phyloP scores from a whole-genome alignment of 2,329 filamentous ascomycete species.

The Calonectria leucothoes region DNA sequence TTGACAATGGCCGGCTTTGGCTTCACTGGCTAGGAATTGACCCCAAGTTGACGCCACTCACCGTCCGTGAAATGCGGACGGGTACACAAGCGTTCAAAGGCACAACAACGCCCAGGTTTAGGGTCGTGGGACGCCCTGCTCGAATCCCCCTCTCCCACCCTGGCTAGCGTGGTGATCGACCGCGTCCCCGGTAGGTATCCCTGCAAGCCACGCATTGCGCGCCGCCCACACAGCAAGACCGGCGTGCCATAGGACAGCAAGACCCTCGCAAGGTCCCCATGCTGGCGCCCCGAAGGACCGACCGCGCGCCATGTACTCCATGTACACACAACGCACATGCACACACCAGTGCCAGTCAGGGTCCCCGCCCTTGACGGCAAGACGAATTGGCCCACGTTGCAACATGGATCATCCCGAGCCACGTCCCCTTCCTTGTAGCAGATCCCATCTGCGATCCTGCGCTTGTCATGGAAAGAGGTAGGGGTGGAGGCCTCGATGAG shows the following conservation, averaged over 20 bases:
- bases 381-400: conserved; percentile 11
- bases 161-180: conserved; percentile 40
- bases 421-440: conserved; percentile 22
- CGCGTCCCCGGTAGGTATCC: conserved; percentile 30
- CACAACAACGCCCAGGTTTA: neutral
- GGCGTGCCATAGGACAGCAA: neutral
- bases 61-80: neutral
- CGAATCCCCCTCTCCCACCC: conserved; percentile 16
- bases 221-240: neutral
- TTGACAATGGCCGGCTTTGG: neutral
- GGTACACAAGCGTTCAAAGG: conserved; percentile 1
- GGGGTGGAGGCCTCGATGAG: neutral
- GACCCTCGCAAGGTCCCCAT: neutral
- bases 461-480: conserved; percentile 2
- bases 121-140: neutral
- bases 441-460: conserved; percentile 30
- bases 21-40: neutral
- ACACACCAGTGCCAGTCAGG: conserved; percentile 3
- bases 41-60: conserved; percentile 8
- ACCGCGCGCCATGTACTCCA: neutral
- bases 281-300: conserved; percentile 1
- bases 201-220: conserved; percentile 30
- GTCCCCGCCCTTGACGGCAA: conserved; percentile 2
- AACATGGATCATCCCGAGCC: conserved; percentile 7
- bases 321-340: neutral